phyloP scores from a whole-genome alignment of 2,329 filamentous ascomycete species.

The Fusarium sterilihyphosum region DNA sequence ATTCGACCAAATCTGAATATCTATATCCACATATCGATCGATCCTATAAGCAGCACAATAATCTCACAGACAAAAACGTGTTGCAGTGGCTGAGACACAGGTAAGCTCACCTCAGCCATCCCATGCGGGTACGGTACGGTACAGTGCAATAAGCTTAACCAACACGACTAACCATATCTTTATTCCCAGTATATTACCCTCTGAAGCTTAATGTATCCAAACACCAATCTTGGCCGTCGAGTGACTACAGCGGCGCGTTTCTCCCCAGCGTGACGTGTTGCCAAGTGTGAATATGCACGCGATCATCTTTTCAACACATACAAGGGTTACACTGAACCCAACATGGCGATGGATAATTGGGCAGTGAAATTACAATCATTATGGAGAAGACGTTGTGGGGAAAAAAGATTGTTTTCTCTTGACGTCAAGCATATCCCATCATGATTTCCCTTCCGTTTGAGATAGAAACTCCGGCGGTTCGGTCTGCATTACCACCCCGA shows the following conservation, averaged over 20 bases:
- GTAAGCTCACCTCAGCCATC: slow-evolving; percentile 14
- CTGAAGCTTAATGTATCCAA: not conserved
- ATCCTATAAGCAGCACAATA: too few relatives aligned
- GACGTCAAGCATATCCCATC: not conserved
- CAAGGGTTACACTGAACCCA: not conserved
- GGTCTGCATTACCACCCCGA: slow-evolving; percentile 12
- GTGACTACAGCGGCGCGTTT: not conserved
- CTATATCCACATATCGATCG: too few relatives aligned
- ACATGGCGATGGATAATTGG: not conserved
- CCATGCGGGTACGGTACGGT: too few relatives aligned
- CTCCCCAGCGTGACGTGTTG: not conserved
- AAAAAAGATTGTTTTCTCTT: not conserved
- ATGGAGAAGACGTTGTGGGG: not conserved
- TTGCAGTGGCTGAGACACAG: not conserved
- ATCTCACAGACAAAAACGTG: not conserved
- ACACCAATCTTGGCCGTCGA: not conserved
- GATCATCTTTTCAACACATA: not conserved
- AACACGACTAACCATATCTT: not conserved
- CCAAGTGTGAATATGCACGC: not conserved
- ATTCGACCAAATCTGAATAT: not conserved
- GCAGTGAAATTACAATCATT: not conserved
- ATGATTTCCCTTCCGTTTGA: not conserved
- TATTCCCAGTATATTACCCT: not conserved
- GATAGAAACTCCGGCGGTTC: not conserved
- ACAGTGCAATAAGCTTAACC: slow-evolving; percentile 14